These are phyloP conservation scores for Triticum timopheevii DNA, from an alignment of 176 grass and related monocot species.

Conservation along the genomic window DNA sequence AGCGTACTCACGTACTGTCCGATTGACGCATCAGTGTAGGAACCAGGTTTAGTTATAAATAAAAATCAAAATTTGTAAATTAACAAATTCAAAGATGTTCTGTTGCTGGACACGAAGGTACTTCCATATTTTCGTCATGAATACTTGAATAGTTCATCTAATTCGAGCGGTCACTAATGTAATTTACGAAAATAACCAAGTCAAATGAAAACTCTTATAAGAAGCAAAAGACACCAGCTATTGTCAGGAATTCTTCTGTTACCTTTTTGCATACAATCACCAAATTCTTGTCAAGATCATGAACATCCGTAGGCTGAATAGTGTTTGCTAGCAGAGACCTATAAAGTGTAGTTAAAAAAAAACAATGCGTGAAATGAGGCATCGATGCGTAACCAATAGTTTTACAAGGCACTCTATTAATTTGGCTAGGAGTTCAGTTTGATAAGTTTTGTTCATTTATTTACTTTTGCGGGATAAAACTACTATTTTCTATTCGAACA, in stretches of 20 bases:
- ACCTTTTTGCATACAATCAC: slow-evolving; percentile 48
- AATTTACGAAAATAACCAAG: slow-evolving; percentile 5
- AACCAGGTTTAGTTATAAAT: not conserved
- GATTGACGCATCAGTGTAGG: not conserved
- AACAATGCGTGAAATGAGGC: slow-evolving; percentile 15
- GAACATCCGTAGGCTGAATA: slow-evolving; percentile 15
- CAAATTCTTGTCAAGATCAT: slow-evolving; percentile 52
- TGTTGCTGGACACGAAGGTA: not conserved
- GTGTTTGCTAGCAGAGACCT: slow-evolving; percentile 63
- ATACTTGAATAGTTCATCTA: not conserved
- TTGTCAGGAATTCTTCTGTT: slow-evolving; percentile 29
- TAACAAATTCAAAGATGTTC: not conserved
- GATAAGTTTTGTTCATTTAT: not conserved
- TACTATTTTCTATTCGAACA: too few relatives aligned
- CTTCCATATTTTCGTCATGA: not conserved
- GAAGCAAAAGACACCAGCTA: slow-evolving; percentile 31
- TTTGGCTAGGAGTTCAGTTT: not conserved
- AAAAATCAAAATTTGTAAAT: not conserved
- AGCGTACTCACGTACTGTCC: not conserved
- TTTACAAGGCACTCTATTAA: not conserved
- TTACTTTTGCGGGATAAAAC: not conserved
- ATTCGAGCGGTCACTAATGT: not conserved
- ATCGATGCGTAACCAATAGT: slow-evolving; percentile 8
- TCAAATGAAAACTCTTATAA: not conserved
- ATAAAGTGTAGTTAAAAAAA: slow-evolving; percentile 11